Conservation (phyloP, 2,329 filamentous ascomycete genomes). For the Exophiala dermatitidis region DNA sequence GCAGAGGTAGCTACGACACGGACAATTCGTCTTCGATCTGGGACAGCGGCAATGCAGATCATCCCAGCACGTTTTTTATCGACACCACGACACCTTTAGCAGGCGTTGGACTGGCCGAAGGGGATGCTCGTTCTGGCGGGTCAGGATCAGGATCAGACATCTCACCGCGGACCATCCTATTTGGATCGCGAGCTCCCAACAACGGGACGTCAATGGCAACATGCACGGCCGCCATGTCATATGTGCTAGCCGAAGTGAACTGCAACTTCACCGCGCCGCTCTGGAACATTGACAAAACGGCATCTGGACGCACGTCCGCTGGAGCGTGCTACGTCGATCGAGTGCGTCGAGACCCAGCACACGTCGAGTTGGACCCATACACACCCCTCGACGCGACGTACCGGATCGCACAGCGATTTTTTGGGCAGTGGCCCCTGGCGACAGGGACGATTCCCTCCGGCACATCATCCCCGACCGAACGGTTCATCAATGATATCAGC, state of each 20-base stretch:
- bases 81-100: constrained; percentile 2
- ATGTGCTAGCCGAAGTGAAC: constrained; percentile 1
- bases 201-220: not conserved
- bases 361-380: not conserved
- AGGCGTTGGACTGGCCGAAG: not conserved
- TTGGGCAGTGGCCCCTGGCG: constrained; percentile 1
- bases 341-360: not conserved
- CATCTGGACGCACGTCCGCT: not conserved
- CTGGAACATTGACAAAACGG: constrained; percentile 4
- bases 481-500: constrained; percentile 4
- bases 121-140: not conserved
- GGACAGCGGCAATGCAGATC: not conserved
- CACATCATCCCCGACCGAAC: not conserved
- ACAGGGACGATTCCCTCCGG: constrained; percentile 1
- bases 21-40: not conserved
- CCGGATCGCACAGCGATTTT: constrained; percentile 2
- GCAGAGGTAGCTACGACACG: not conserved
- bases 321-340: constrained; percentile 1
- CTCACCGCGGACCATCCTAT: not conserved
- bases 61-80: constrained; percentile 1
- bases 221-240: not conserved
- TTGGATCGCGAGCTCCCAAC: constrained; percentile 1
- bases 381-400: constrained; percentile 1
- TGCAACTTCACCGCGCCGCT: constrained; percentile 5
- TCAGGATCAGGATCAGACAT: not conserved